Base-by-base conservation (phyloP, 148 eudicot species). In the Dianthus caryophyllus region DNA sequence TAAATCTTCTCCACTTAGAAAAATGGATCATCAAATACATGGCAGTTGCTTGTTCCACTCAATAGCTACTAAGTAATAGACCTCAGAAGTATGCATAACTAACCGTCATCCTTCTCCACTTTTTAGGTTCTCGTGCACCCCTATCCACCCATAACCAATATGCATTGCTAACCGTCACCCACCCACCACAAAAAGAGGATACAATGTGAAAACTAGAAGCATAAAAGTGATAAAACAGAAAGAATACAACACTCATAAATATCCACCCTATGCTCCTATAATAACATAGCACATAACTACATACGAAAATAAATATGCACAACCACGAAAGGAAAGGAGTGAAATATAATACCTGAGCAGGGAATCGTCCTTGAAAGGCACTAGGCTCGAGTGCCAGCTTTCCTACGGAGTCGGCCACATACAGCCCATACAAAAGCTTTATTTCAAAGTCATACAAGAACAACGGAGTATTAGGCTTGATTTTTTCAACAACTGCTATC, bases 401-500 rank as follows among this genome's bases (percentile, higher is more conserved):
- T 31, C 90, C 88, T 49, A 18, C 30, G 22, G 87, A 83, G 16
- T 79, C 77, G 20, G 93, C 93, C 66, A 74, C 68, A 76, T 85
- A 90, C 7, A 76, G 70, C 48, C 97, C 97, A 76, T 90, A 85
- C 24, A 90, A 83, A 71, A 87, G 90, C 80, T 76, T 87, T 54
- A 72, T 51, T 31, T 85, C 85, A 58, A 85, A 71, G 70, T 90
- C 93, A 79, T 50, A 87, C 75, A 90, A 71, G 74, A 90, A 90
- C 24, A 90, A 77, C 76, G 76, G 85, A n/a, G 81, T 61, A 24
- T 78, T 80, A 16, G 86, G 87, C 69, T 80, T 83, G 22, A 89
- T 87, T 61, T 82, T 77, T 70, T 83, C 75, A 11, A 87, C 84
- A 54, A 57, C 73, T 27, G 59, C 83, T 26, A 75, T 61, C 70